phyloP scores from a whole-genome alignment of 805 yeast genomes.

The Metahyphopichia silvanorum region DNA sequence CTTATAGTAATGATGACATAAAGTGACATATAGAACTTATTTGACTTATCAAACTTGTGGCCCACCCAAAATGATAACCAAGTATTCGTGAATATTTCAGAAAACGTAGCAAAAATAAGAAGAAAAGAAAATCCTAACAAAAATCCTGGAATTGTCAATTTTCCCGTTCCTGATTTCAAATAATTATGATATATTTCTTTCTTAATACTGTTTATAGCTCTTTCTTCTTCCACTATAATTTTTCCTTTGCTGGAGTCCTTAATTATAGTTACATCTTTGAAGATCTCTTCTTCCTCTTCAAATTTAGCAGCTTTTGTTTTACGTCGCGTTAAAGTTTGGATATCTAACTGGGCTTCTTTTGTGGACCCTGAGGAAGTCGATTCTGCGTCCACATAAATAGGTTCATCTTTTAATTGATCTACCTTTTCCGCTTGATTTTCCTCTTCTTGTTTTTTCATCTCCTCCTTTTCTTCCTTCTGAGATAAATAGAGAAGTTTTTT shows the following conservation, averaged over 20 bases:
- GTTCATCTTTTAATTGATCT: constrained; percentile 1
- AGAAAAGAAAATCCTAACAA: constrained; percentile 5
- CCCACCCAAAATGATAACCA: constrained; percentile 23
- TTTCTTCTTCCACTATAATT: constrained; percentile 13
- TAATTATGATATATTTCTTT: constrained; percentile 11
- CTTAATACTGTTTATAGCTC: constrained; percentile 13
- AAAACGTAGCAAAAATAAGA: constrained; percentile 10
- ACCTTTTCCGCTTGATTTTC: constrained; percentile 4
- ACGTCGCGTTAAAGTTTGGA: background rate
- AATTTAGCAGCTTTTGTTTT: constrained; percentile 6
- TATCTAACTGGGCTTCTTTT: no score
- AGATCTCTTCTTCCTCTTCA: constrained; percentile 9
- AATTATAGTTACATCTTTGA: background rate
- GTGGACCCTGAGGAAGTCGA: background rate
- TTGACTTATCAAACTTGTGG: constrained; percentile 8
- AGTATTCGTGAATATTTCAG: constrained; percentile 16
- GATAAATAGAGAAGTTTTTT: constrained; percentile 35
- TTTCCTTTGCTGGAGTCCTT: constrained; percentile 11
- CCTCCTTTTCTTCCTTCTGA: constrained; percentile 9
- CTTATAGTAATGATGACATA: constrained; percentile 14
- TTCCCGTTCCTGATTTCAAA: constrained; percentile 12
- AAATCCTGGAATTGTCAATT: constrained; percentile 4
- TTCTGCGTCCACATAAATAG: background rate
- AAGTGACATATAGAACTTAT: constrained; percentile 12
- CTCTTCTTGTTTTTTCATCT: constrained; percentile 4